Evolutionary conservation across 1,284 basidiomycete species (phyloP).

Genomic region (Boletus semigastroideus): DNA sequence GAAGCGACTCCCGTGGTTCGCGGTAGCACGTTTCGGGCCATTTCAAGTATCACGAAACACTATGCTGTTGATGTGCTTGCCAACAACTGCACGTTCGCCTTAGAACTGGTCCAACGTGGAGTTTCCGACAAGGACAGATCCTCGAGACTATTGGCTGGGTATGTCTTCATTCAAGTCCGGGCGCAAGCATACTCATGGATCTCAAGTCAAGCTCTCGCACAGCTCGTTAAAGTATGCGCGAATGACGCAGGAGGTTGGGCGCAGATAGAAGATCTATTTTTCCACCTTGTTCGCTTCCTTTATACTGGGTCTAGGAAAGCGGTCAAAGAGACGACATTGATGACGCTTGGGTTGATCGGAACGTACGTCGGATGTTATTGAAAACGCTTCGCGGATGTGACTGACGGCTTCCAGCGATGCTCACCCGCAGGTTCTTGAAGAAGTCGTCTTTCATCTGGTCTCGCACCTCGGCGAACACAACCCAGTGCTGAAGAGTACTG

Average conservation of each 20-base stretch:
- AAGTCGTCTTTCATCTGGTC: conserved; percentile 65
- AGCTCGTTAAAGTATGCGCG: conserved; percentile 45
- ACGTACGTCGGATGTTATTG: conserved; percentile 44
- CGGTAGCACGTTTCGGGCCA: conserved; percentile 42
- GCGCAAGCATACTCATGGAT: conserved; percentile 13
- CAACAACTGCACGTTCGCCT: conserved; percentile 22
- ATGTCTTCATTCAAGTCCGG: conserved; percentile 22
- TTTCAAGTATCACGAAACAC: conserved; percentile 50
- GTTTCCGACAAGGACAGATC: conserved; percentile 55
- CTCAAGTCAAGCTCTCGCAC: conserved; percentile 48
- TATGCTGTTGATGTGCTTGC: conserved; percentile 42
- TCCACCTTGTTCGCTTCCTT: conserved; percentile 48
- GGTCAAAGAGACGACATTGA: conserved; percentile 59
- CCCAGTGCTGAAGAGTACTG: conserved; percentile 65
- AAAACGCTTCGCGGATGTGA: background rate
- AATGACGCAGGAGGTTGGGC: conserved; percentile 29
- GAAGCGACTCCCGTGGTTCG: conserved; percentile 49
- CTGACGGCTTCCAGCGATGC: conserved; percentile 41
- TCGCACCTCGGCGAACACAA: conserved; percentile 67
- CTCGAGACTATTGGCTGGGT: conserved; percentile 70
- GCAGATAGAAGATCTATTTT: conserved; percentile 45
- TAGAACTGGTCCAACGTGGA: conserved; percentile 45
- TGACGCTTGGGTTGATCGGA: conserved; percentile 61
- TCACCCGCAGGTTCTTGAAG: conserved; percentile 53
- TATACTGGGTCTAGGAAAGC: conserved; percentile 40